A percentile compares a stretch with the other conserved stretches of the same genome.
phyloP scores from a whole-genome alignment of 352 stramenopile genomes.

The Phytophthora fragariae region DNA sequence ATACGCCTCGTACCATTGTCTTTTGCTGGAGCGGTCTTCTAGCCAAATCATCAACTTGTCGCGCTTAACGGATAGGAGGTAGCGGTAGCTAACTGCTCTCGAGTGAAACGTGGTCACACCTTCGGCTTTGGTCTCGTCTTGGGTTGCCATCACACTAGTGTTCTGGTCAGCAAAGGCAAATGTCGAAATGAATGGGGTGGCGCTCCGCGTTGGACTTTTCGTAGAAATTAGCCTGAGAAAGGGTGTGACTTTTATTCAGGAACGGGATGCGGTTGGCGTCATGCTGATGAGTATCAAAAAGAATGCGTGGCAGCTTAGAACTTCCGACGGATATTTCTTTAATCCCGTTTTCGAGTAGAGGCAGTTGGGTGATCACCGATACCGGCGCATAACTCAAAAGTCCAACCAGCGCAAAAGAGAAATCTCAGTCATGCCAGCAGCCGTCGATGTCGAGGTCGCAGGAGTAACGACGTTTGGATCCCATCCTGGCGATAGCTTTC shows the following conservation, averaged over 20 bases:
- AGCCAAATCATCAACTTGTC: neutral
- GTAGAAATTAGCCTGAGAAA: no score
- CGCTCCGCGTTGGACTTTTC: no score
- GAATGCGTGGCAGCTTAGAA: no score
- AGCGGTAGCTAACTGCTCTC: neutral
- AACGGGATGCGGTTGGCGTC: no score
- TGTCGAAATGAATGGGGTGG: no score
- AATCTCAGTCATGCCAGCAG: neutral
- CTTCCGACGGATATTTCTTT: no score
- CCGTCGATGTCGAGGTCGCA: slow-evolving; percentile 1
- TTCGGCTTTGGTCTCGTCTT: neutral
- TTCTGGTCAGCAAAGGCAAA: no score
- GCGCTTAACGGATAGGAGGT: neutral
- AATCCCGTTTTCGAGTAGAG: no score
- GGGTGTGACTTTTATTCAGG: no score
- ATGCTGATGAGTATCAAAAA: no score
- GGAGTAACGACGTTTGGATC: slow-evolving; percentile 16
- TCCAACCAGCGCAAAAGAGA: neutral
- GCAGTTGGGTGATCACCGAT: neutral
- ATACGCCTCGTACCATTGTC: no score
- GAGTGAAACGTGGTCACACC: neutral
- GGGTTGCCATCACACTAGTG: neutral
- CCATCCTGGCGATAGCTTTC: neutral
- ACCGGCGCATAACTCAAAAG: neutral
- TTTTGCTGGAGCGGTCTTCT: neutral